Percentiles rank a stretch among this genome's conserved stretches.
These are phyloP conservation scores for Coemansia sp. DNA, from an alignment of 192 early-diverging fungal species.

Conservation along the genomic window DNA sequence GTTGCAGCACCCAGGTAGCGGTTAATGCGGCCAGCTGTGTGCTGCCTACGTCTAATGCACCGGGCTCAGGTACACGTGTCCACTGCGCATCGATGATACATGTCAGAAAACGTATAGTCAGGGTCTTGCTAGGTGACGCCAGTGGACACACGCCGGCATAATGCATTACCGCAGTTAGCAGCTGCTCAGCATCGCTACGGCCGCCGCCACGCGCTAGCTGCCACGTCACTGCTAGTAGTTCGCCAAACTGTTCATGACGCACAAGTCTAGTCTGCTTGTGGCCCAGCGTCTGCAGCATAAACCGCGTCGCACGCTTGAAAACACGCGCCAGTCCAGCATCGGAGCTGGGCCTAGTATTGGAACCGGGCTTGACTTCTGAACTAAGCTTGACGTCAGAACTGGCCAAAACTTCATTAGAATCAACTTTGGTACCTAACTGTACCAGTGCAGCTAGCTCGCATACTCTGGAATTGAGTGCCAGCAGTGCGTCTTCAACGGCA, in stretches of 20 bases:
- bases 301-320: conserved; percentile 15
- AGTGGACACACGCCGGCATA: conserved; percentile 24
- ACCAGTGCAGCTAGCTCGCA: conserved; percentile 41
- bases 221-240: conserved; percentile 41
- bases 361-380: no score
- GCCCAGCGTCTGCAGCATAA: conserved; percentile 31
- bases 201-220: conserved; percentile 23
- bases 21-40: conserved; percentile 12
- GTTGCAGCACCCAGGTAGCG: conserved; percentile 33
- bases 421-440: conserved; percentile 9
- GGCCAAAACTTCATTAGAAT: no score
- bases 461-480: conserved; percentile 32
- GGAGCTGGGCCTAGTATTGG: background rate
- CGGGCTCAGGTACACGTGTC: conserved; percentile 13
- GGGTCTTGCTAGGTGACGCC: conserved; percentile 39
- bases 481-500: conserved; percentile 39
- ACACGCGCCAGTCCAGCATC: conserved; percentile 4
- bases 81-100: conserved; percentile 33
- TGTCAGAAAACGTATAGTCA: conserved; percentile 35
- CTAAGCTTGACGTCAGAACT: no score
- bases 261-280: conserved; percentile 3
- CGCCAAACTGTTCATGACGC: conserved; percentile 30
- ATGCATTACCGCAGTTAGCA: conserved; percentile 31
- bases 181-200: conserved; percentile 22
- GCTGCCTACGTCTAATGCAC: conserved; percentile 14